Evolutionary conservation across 768 basidiomycete species (phyloP).

Genomic region (Ramaria sp.): DNA sequence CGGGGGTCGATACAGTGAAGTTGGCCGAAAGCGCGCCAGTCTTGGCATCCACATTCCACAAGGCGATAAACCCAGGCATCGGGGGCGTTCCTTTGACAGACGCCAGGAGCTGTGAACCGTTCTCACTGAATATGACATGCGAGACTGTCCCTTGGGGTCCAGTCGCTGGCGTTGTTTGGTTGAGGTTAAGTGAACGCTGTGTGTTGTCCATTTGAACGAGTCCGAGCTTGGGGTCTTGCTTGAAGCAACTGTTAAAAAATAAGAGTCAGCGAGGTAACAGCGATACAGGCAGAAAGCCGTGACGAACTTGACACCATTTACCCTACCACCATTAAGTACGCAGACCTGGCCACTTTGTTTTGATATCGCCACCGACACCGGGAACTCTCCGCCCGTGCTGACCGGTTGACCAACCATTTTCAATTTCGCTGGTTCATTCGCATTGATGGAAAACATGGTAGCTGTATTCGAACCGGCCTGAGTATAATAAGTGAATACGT

Average conservation of each 20-base stretch:
- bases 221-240: constrained; percentile 11
- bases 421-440: constrained; percentile 30
- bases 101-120: constrained; percentile 12
- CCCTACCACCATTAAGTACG: constrained; percentile 26
- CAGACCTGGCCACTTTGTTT: constrained; percentile 21
- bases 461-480: constrained; percentile 39
- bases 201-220: constrained; percentile 10
- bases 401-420: constrained; percentile 34
- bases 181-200: constrained; percentile 11
- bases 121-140: constrained; percentile 13
- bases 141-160: constrained; percentile 13
- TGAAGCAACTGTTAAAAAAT: constrained; percentile 11
- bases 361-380: constrained; percentile 31
- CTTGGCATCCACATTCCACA: constrained; percentile 8
- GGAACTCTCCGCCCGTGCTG: constrained; percentile 38
- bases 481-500: background rate
- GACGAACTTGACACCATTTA: constrained; percentile 26
- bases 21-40: constrained; percentile 11
- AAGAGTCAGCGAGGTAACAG: background rate
- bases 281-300: background rate
- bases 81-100: constrained; percentile 15
- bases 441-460: constrained; percentile 29
- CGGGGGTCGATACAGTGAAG: constrained; percentile 9
- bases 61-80: constrained; percentile 10
- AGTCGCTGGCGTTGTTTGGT: constrained; percentile 14